phyloP scores from a whole-genome alignment of 345 rosid species.

The Psidium friedrichsthalianum region DNA sequence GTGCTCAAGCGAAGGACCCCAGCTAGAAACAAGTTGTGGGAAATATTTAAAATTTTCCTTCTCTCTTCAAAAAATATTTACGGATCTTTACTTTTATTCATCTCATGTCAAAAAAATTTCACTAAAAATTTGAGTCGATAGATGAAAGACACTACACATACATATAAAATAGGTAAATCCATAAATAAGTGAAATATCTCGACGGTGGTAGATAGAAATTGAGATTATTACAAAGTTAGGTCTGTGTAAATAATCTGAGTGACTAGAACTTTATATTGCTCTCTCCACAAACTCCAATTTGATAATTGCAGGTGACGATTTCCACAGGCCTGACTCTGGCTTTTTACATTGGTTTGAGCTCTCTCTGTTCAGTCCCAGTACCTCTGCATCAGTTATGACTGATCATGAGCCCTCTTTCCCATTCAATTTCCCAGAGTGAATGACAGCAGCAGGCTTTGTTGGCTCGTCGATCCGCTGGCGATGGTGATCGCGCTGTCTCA shows the following conservation, averaged over 20 bases:
- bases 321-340: background rate
- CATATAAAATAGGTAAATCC: too few species aligned
- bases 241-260: background rate
- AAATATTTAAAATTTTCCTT: background rate
- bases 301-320: background rate
- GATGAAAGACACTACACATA: too few species aligned
- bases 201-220: background rate
- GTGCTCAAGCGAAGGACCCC: background rate
- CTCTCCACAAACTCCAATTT: background rate
- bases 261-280: background rate
- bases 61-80: background rate
- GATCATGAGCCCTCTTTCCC: background rate
- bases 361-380: background rate
- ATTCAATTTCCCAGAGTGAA: background rate
- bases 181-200: background rate
- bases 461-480: background rate
- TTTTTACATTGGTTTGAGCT: background rate
- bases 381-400: background rate
- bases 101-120: too few species aligned
- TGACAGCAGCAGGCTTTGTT: background rate
- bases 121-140: too few species aligned
- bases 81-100: too few species aligned
- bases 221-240: background rate
- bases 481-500: background rate
- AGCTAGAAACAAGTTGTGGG: background rate